Conservation (phyloP, 164 flowering plant species). For the Pachysandra terminalis region DNA sequence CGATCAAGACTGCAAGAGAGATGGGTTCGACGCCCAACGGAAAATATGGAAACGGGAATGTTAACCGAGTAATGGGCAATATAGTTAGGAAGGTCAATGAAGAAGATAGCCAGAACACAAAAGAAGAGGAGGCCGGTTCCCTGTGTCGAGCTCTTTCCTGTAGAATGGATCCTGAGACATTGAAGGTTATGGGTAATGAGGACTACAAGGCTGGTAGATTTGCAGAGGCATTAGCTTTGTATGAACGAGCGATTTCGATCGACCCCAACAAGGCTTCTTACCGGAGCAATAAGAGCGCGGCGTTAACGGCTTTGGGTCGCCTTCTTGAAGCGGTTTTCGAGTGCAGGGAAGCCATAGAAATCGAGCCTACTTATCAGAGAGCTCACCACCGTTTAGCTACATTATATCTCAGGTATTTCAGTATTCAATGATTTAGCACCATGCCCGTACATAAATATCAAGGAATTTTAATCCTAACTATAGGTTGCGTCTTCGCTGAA, state of each 20-base stretch:
- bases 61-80: conserved; percentile 45
- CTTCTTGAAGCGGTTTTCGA: conserved; percentile 64
- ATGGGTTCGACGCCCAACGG: conserved; percentile 13
- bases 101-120: conserved; percentile 12
- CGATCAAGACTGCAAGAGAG: conserved; percentile 38
- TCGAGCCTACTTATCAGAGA: conserved; percentile 62
- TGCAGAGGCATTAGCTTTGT: conserved; percentile 62
- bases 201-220: conserved; percentile 69
- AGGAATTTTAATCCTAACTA: too few species aligned
- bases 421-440: too few species aligned
- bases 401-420: conserved; percentile 62
- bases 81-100: conserved; percentile 36
- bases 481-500: too few species aligned
- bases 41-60: conserved; percentile 4
- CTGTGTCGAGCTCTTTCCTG: conserved; percentile 47
- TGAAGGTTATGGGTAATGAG: conserved; percentile 76
- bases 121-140: conserved; percentile 20
- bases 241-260: conserved; percentile 60
- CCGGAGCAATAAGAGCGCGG: conserved; percentile 68
- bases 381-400: conserved; percentile 78
- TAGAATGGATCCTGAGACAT: conserved; percentile 47
- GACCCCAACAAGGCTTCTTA: conserved; percentile 60
- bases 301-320: conserved; percentile 60
- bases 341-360: conserved; percentile 61
- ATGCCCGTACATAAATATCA: too few species aligned